Base-by-base conservation (phyloP, 371 early-diverging fungal species). In the Umbelopsis sp. region DNA sequence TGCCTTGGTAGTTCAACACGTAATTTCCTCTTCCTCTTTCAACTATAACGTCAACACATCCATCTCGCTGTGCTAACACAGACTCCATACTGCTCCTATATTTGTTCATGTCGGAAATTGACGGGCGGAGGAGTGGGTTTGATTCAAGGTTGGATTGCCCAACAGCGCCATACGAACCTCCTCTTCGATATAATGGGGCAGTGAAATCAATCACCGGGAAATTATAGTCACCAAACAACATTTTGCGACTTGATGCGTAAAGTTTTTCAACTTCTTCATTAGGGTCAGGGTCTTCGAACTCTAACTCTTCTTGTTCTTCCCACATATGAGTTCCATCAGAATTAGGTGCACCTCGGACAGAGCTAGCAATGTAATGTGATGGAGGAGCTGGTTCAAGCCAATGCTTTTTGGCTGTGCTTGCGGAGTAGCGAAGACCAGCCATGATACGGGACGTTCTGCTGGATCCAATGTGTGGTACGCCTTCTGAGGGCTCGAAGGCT, bases 401-500 rank as follows among this genome's bases (percentile, higher is more conserved):
- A 71, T 92, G 92, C 50, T 92, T 93, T 63, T 84, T 80, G 10
- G 89, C 81, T 4, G 93, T 93, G 16, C 92, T 91, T 38, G 85
- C 83, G 0, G 91, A 88, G 62, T 93, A 93, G 3, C 94, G 84
- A 65, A 94, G 74, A 0, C 93, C 94, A 4, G 93, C 93, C 82
- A 89, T 90, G 67, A 92, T 86, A 46, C 89, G 83, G 3, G 86
- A 84, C 2, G 82, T 83, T 32, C 86, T 82, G 68, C 86, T 86
- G 68, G 84, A 82, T 2, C 87, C 88, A 24, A 77, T 81, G 65
- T 85, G 81, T 16, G 87, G 84, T 2, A 86, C 86, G 18, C 87
- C 86, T 71, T 90, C 92, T 2, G 89, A 87, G 0, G 93, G 92
- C 52, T 93, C 94, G 85, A 94, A 94, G 7, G 92, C 85, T 41